phyloP scores from a whole-genome alignment of 2,329 filamentous ascomycete genomes.

The Beauveria scarabaeidicola region DNA sequence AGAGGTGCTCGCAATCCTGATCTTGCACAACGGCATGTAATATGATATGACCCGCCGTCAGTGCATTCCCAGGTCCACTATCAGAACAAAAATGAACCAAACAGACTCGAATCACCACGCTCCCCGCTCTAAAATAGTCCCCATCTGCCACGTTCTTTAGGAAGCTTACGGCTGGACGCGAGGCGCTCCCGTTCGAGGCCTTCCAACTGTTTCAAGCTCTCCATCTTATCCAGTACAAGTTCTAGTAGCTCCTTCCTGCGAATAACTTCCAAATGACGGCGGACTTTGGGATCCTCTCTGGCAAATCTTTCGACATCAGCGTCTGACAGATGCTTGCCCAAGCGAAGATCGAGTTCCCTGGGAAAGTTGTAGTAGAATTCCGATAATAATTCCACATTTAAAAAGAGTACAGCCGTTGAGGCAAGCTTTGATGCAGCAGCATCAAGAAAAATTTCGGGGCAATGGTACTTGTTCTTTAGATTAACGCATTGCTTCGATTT shows the following conservation, averaged over 20 bases:
- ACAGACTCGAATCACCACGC: neutral
- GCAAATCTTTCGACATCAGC: constrained; percentile 85
- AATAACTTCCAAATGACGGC: constrained; percentile 84
- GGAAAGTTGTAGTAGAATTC: constrained; percentile 99
- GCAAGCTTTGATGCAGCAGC: constrained; percentile 92
- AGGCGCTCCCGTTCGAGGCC: constrained; percentile 54
- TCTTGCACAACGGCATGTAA: neutral
- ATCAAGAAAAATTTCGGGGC: constrained; percentile 95
- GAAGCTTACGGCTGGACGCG: constrained; percentile 16
- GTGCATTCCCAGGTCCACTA: neutral
- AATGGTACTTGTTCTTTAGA: constrained; percentile 88
- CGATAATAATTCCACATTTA: constrained; percentile 91
- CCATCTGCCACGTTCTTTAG: constrained; percentile 39
- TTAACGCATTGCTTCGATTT: constrained; percentile 83
- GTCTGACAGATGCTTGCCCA: constrained; percentile 71
- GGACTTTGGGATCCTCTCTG: constrained; percentile 84
- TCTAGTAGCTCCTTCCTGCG: constrained; percentile 86
- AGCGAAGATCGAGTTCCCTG: constrained; percentile 76
- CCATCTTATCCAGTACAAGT: constrained; percentile 91
- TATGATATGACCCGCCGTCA: neutral
- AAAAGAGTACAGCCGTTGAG: constrained; percentile 88
- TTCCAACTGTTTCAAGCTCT: constrained; percentile 77
- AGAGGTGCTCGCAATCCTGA: neutral
- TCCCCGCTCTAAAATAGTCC: constrained; percentile 34
- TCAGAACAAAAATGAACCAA: neutral